phyloP scores from a whole-genome alignment of 1,284 basidiomycete species.

The Hemileia vastatrix region DNA sequence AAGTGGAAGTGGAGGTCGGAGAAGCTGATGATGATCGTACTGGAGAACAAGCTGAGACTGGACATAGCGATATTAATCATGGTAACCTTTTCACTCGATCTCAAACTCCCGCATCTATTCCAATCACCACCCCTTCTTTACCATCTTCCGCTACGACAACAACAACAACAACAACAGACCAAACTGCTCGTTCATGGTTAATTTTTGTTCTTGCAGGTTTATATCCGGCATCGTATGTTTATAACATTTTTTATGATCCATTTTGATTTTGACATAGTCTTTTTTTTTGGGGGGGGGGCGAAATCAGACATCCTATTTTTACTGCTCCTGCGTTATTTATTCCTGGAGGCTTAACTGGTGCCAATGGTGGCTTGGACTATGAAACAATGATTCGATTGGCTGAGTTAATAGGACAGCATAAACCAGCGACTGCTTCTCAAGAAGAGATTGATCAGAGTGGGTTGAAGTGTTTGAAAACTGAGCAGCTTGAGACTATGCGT shows the following conservation, averaged over 20 bases:
- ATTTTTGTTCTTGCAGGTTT: slow-evolving; percentile 7
- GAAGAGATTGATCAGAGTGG: background rate
- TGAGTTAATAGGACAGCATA: background rate
- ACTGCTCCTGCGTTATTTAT: slow-evolving; percentile 4
- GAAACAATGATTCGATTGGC: slow-evolving; percentile 5
- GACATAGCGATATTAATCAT: background rate
- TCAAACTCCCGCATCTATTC: no score
- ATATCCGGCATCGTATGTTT: slow-evolving; percentile 8
- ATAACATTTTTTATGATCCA: background rate
- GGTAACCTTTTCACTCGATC: no score
- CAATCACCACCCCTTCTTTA: background rate
- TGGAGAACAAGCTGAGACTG: background rate
- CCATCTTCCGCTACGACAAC: background rate
- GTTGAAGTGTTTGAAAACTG: background rate
- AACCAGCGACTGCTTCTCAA: background rate
- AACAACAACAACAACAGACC: background rate
- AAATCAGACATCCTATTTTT: slow-evolving; percentile 4
- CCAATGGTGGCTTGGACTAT: slow-evolving; percentile 4
- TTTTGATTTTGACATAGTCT: no score
- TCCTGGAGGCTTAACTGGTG: background rate
- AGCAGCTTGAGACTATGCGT: background rate
- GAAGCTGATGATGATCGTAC: background rate
- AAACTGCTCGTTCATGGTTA: background rate
- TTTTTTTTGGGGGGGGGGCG: no score
- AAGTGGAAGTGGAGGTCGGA: background rate